A percentile compares a stretch with the other conserved stretches of the same genome.
Evolutionary conservation across 257 asterid species (phyloP).

Genomic region (Plectranthus barbatus): DNA sequence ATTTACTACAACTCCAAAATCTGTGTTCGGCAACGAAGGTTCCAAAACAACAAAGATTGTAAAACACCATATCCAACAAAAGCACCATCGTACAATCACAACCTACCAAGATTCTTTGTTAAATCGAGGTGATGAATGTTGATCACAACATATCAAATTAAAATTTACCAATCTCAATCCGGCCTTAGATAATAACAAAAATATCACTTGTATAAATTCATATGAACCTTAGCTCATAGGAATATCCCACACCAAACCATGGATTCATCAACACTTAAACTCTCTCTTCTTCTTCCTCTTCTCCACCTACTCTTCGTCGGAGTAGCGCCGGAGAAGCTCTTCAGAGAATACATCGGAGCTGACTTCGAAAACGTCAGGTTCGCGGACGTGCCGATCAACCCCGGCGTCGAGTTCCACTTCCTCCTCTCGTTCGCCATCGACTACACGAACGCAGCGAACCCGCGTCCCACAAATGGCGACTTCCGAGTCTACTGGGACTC

Average conservation of each 20-base stretch:
- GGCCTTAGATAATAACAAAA: constrained; percentile 3
- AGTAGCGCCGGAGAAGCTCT: constrained; percentile 33
- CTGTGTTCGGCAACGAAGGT: not conserved
- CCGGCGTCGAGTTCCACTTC: constrained; percentile 45
- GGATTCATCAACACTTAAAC: constrained; percentile 25
- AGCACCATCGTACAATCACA: not conserved
- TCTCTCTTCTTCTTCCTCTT: constrained; percentile 23
- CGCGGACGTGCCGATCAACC: constrained; percentile 44
- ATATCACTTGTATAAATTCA: constrained; percentile 12
- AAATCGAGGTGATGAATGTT: too few relatives aligned
- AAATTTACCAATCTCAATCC: not conserved
- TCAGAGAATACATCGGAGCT: constrained; percentile 69
- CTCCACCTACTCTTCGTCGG: constrained; percentile 5
- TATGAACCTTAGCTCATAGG: not conserved
- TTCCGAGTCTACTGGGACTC: constrained; percentile 56
- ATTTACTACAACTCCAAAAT: too few relatives aligned
- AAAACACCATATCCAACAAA: not conserved
- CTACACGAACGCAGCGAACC: constrained; percentile 33
- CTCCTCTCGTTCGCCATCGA: constrained; percentile 70
- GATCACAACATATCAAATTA: constrained; percentile 9
- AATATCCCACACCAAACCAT: constrained; percentile 8
- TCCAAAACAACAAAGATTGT: not conserved
- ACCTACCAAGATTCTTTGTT: too few relatives aligned
- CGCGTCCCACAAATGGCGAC: constrained; percentile 49
- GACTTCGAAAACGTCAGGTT: constrained; percentile 34